phyloP scores from a whole-genome alignment of 768 basidiomycete species.

The Hydnomerulius pinastri region DNA sequence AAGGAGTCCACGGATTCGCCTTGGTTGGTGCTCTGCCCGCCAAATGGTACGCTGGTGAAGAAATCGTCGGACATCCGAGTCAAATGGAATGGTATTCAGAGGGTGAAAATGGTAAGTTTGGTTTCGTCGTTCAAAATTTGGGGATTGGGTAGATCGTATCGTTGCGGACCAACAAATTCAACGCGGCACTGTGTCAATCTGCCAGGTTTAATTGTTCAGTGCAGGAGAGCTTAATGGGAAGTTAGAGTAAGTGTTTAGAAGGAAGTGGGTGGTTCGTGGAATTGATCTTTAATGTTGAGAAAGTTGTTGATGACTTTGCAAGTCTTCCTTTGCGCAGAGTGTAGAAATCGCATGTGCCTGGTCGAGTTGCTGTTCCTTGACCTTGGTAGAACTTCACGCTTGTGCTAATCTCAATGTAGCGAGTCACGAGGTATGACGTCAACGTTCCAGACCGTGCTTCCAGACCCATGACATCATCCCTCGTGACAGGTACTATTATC shows the following conservation, averaged over 20 bases:
- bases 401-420: neutral
- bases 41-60: conserved; percentile 38
- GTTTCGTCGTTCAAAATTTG: neutral
- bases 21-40: conserved; percentile 14
- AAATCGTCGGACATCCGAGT: conserved; percentile 39
- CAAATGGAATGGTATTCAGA: no score
- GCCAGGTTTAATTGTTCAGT: neutral
- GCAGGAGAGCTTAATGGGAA: no score
- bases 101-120: neutral
- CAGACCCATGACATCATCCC: conserved; percentile 22
- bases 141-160: neutral
- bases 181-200: neutral
- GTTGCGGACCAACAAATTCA: no score
- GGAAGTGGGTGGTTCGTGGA: no score
- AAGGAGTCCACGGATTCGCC: conserved; percentile 43
- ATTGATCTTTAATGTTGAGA: no score
- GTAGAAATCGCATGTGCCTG: neutral
- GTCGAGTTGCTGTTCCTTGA: neutral
- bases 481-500: no score
- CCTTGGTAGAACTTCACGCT: neutral
- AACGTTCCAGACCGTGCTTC: conserved; percentile 22
- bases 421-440: conserved; percentile 36
- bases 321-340: neutral
- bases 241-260: no score
- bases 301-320: neutral